phyloP scores from a whole-genome alignment of 2,329 filamentous ascomycete genomes.

The Ophiostoma tasmaniense region DNA sequence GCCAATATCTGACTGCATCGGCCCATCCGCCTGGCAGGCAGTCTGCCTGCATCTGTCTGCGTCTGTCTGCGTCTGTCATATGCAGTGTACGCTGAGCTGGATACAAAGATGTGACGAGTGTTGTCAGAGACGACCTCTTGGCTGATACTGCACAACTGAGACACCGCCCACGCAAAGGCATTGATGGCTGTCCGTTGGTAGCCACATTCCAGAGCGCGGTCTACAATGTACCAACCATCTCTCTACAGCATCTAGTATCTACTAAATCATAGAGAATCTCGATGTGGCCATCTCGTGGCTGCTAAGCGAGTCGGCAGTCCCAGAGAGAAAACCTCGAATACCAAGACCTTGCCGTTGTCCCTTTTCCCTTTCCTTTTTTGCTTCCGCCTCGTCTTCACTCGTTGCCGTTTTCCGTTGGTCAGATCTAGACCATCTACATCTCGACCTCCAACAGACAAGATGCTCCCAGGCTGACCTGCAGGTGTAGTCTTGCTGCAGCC shows the following conservation, averaged over 20 bases:
- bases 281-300: neutral
- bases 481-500: neutral
- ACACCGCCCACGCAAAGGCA: neutral
- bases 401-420: no score
- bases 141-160: neutral
- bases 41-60: no score
- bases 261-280: neutral
- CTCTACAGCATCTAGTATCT: neutral
- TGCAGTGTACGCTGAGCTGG: no score
- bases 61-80: no score
- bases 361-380: no score
- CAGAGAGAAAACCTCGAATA: no score
- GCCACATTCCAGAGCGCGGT: neutral
- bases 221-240: neutral
- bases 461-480: neutral
- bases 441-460: neutral
- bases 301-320: neutral
- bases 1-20: neutral
- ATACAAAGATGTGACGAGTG: no score
- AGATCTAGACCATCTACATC: no score
- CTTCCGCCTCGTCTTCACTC: neutral
- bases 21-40: no score
- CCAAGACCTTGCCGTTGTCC: no score
- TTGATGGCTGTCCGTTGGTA: neutral
- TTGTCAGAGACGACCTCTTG: no score